Base-by-base conservation (phyloP, 2,329 filamentous ascomycete genomes). In the Epichloe coenophiala region DNA sequence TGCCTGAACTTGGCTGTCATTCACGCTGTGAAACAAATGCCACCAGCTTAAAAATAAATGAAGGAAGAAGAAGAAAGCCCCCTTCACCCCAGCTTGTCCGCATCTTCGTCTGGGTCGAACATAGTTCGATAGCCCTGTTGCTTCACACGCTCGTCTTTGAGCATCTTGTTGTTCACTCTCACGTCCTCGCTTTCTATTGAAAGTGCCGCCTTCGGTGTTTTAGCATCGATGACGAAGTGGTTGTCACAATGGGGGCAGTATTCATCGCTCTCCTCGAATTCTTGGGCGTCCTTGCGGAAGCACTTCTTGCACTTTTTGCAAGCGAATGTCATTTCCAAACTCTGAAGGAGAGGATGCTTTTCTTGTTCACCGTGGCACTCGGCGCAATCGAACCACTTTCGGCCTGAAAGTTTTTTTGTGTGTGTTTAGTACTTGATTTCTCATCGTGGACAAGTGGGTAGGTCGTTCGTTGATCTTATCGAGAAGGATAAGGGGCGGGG, bases 251-350 rank as follows among this genome's bases (percentile, higher is more conserved):
- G 88, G 21, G 93, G 94, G 74, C 93, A 98, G 76, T 95, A 98
- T 68, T 98, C 94, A 71, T 98, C 93, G 65, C 87, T 84, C 60
- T 98, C 93, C 59, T 98, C 93, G 61, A 95, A 96, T 66, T 95
- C 87, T 57, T 80, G 73, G 44, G 85, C 85, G 61, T 98, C 88
- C 66, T 97, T 98, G 59, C 93, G 85, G 75, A 98, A 98, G 69
- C 84, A 90, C 71, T 98, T 98, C 60, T 86, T 90, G 81, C 93
- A 98, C 73, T 98, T 98, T 98, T 98, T 98, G 79, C 93, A 98
- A 48, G 88, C 88, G 63, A 98, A 97, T 38, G 75, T 79, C 88
- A 98, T 95, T 63, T 98, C 93, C 59, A 83, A 76, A 56, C 75
- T 76, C 69, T 95, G 86, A 49, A 79, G 70, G 21, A 98, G 81